Evolutionary conservation across 1,139 yeast species (phyloP), one percentile per base, ranked within the genome.

Genomic region (Candida glucosophila): DNA sequence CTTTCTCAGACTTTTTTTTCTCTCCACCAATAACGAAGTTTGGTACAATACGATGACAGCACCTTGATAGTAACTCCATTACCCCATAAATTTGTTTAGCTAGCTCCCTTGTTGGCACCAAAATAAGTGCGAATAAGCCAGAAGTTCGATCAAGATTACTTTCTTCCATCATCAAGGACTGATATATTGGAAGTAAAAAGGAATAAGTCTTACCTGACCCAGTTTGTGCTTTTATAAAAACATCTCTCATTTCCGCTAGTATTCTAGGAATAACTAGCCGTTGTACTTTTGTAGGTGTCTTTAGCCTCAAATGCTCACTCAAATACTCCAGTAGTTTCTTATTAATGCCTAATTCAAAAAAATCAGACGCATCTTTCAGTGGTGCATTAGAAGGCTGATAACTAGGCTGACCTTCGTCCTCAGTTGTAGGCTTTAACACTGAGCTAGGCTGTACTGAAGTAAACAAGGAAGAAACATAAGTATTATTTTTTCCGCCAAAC

Each of bases 21-120:
- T 86, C 96, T 25, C 96, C 96, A 39, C 96, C 96, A 52, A 86
- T 83, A 13, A 86, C 92, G 19, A 86, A 74, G 20, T 96, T 95
- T 0, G 96, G 95, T 5, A 86, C 95, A 20, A 86, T 65, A 49
- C 78, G 71, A 44, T 80, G 90, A 47, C 88, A 77, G 41, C 90
- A 75, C 28, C 80, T 67, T 19, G 75, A 59, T 15, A 88, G 51
- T 1, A 72, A 65, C 39, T 80, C 90, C 38, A 85, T 62, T 4
- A 88, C 95, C 2, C 79, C 64, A 45, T 82, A 80, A 23, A 90
- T 88, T 50, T 90, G 98, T n/a, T 76, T 73, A 0, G 97, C 95
- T 43, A 90, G 65, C 53, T 90, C 98, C 49, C 98, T 70, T 0
- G 98, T 90, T 4, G 98, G 98, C 0, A 94, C 79, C 33, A 90